phyloP scores from a whole-genome alignment of 2,329 filamentous ascomycete genomes.

The Tolypocladium sp. region DNA sequence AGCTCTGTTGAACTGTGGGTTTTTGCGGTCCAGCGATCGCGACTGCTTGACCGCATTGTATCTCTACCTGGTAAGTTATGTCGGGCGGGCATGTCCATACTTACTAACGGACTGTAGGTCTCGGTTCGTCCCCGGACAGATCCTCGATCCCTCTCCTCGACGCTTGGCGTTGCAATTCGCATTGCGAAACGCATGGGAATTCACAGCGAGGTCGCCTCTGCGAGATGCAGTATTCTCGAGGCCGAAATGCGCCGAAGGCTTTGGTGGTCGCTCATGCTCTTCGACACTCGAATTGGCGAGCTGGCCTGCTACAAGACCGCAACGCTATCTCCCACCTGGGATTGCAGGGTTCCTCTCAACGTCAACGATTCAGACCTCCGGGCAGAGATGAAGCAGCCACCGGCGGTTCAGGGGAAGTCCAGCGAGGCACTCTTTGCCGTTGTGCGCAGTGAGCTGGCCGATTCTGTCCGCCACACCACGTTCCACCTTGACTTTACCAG shows the following conservation, averaged over 20 bases:
- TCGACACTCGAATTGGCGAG: conserved; percentile 48
- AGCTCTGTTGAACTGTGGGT: conserved; percentile 40
- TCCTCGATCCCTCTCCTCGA: conserved; percentile 40
- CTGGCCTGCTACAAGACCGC: conserved; percentile 28
- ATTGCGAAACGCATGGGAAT: conserved; percentile 49
- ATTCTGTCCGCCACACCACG: conserved; percentile 23
- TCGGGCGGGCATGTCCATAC: not conserved
- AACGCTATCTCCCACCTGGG: conserved; percentile 24
- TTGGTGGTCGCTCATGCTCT: conserved; percentile 51
- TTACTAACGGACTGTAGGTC: not conserved
- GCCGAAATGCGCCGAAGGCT: conserved; percentile 51
- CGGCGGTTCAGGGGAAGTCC: conserved; percentile 13
- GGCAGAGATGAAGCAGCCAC: conserved; percentile 26
- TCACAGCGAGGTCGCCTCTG: conserved; percentile 32
- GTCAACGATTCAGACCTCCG: conserved; percentile 36
- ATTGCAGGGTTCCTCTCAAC: conserved; percentile 33
- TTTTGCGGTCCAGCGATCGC: conserved; percentile 39
- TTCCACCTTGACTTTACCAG: conserved; percentile 26
- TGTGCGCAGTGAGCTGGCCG: conserved; percentile 28
- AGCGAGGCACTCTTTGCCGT: conserved; percentile 34
- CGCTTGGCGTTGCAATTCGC: conserved; percentile 44
- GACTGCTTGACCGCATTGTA: conserved; percentile 47
- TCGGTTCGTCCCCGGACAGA: conserved; percentile 29
- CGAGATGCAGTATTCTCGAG: conserved; percentile 29
- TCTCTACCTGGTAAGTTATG: conserved; percentile 41